Percentiles rank a stretch among this genome's conserved stretches.
Conservation (phyloP, 352 stramenopile genomes). For the Pythium insidiosum region DNA sequence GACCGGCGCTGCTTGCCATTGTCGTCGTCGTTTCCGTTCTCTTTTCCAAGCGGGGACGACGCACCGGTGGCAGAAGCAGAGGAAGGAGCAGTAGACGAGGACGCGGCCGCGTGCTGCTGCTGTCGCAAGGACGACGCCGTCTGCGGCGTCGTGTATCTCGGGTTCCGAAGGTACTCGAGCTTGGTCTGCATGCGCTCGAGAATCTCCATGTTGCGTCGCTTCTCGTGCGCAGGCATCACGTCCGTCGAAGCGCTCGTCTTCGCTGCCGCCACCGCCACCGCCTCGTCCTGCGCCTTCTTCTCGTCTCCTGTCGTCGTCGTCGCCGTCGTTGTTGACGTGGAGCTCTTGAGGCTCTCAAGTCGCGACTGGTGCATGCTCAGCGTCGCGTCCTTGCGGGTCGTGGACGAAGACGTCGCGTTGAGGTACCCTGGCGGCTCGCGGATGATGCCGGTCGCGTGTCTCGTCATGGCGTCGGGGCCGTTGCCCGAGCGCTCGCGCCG, state of each 20-base stretch:
- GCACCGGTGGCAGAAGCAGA: too few species aligned
- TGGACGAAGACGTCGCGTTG: constrained; percentile 32
- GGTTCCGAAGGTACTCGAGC: constrained; percentile 66
- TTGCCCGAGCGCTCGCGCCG: constrained; percentile 47
- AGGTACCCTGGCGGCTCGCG: constrained; percentile 40
- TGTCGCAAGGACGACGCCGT: not conserved
- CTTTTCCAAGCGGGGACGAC: too few species aligned
- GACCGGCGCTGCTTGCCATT: too few species aligned
- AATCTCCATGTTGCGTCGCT: constrained; percentile 56
- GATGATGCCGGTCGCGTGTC: constrained; percentile 14
- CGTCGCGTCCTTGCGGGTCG: constrained; percentile 40
- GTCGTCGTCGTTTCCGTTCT: too few species aligned
- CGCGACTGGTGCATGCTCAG: constrained; percentile 27
- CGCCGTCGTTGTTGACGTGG: not conserved
- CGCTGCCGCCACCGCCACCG: not conserved
- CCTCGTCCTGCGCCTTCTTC: not conserved
- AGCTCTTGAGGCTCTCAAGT: constrained; percentile 34
- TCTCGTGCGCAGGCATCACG: constrained; percentile 42
- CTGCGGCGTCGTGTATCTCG: constrained; percentile 29
- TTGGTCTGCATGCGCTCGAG: constrained; percentile 73
- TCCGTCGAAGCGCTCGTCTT: not conserved
- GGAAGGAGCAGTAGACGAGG: too few species aligned
- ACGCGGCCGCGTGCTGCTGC: not conserved
- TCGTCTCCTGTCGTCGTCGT: too few species aligned
- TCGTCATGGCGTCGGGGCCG: constrained; percentile 3